Conservation (phyloP, 2,329 filamentous ascomycete species). For the Neofusicoccum sp. region DNA sequence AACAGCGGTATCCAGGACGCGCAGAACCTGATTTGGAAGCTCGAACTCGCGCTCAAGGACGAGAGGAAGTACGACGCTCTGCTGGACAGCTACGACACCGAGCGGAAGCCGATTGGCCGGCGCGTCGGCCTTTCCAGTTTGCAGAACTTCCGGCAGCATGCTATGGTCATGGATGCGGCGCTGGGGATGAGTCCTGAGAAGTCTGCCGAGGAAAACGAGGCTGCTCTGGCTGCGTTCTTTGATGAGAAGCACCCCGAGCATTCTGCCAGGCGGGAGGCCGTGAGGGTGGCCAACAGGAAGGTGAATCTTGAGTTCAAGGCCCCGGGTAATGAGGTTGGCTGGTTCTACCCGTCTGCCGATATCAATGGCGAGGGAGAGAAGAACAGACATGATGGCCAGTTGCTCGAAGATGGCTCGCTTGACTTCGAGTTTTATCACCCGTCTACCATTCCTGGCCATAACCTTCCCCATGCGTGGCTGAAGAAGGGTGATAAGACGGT, state of each 20-base stretch:
- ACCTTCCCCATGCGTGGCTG: constrained; percentile 34
- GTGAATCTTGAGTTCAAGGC: constrained; percentile 36
- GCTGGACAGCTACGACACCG: constrained; percentile 34
- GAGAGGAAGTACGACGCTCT: constrained; percentile 20
- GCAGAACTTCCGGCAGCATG: constrained; percentile 31
- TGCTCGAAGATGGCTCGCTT: too few species aligned
- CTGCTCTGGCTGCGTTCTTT: constrained; percentile 27
- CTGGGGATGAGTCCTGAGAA: constrained; percentile 28
- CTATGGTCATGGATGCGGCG: constrained; percentile 32
- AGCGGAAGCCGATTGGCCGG: constrained; percentile 34
- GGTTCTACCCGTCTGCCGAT: constrained; percentile 31
- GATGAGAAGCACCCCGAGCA: constrained; percentile 24
- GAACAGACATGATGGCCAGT: constrained; percentile 20
- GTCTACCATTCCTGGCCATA: constrained; percentile 32
- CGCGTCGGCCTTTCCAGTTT: constrained; percentile 23
- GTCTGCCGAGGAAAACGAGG: constrained; percentile 22
- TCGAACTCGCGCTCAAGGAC: constrained; percentile 28
- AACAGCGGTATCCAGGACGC: constrained; percentile 41
- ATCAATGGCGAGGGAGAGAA: constrained; percentile 26
- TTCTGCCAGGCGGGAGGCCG: constrained; percentile 23
- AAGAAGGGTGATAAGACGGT: background rate
- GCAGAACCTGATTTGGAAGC: constrained; percentile 41
- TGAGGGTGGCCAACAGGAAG: constrained; percentile 21
- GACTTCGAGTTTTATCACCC: constrained; percentile 23
- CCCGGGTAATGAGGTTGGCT: constrained; percentile 34